phyloP scores from a whole-genome alignment of 2,329 filamentous ascomycete species.

The Hypoxylon sp. region DNA sequence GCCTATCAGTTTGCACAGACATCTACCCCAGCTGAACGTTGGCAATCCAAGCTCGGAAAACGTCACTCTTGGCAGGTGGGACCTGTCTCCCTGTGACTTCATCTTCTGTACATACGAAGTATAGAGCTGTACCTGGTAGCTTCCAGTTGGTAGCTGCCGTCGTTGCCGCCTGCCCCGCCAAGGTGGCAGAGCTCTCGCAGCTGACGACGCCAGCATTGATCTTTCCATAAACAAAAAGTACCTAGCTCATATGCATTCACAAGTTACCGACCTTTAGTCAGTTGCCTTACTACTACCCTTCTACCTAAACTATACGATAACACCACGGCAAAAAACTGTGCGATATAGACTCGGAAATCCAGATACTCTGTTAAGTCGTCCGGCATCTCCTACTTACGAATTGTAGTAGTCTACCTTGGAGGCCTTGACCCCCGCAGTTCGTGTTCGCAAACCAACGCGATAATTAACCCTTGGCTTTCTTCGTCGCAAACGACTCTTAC shows the following conservation, averaged over 20 bases:
- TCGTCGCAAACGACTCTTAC: constrained; percentile 23
- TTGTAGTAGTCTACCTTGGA: constrained; percentile 2
- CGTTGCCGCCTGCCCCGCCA: constrained; percentile 41
- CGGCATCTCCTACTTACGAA: constrained; percentile 1
- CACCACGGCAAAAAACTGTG: not conserved
- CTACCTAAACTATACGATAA: constrained; percentile 8
- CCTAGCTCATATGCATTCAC: too few relatives aligned
- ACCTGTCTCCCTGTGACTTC: constrained; percentile 32
- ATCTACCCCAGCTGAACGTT: constrained; percentile 28
- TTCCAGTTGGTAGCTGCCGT: constrained; percentile 26
- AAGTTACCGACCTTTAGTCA: constrained; percentile 31
- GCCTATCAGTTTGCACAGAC: constrained; percentile 9
- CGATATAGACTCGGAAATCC: constrained; percentile 1
- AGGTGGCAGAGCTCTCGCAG: constrained; percentile 46
- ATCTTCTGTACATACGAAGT: constrained; percentile 32
- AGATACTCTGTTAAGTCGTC: constrained; percentile 1
- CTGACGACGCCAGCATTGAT: constrained; percentile 47
- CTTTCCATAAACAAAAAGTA: constrained; percentile 26
- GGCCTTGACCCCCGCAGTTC: constrained; percentile 31
- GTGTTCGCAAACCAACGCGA: constrained; percentile 29
- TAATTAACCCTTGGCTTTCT: constrained; percentile 14
- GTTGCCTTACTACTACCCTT: constrained; percentile 3
- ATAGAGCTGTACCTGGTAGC: constrained; percentile 27
- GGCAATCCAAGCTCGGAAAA: constrained; percentile 6
- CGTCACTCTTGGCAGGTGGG: constrained; percentile 23